phyloP scores from a whole-genome alignment of 1,284 basidiomycete species.

The Kwoniella shivajii region DNA sequence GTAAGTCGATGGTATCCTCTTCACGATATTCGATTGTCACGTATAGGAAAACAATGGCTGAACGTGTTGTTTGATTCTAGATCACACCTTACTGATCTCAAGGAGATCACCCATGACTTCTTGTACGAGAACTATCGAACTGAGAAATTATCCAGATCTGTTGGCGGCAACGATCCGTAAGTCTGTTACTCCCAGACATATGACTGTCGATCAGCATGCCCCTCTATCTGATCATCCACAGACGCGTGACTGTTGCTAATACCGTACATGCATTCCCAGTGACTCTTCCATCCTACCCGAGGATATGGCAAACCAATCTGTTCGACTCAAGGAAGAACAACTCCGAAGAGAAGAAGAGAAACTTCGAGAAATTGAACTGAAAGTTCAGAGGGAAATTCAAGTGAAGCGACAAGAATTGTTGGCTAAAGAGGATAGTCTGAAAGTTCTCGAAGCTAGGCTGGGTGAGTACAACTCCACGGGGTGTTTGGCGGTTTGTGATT shows the following conservation, averaged over 20 bases:
- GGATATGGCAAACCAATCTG: conserved; percentile 93
- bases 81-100: conserved; percentile 92
- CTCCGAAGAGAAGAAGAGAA: conserved; percentile 96
- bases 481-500: neutral
- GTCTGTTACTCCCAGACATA: conserved; percentile 29
- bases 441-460: conserved; percentile 54
- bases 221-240: conserved; percentile 6
- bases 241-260: neutral
- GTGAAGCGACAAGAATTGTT: conserved; percentile 96
- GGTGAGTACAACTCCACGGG: conserved; percentile 32
- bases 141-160: conserved; percentile 93
- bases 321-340: conserved; percentile 98
- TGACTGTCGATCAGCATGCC: no score
- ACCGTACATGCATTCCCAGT: conserved; percentile 48
- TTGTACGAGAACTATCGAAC: conserved; percentile 90
- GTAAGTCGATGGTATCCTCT: no score
- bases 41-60: neutral
- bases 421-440: conserved; percentile 77
- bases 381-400: conserved; percentile 97
- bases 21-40: neutral
- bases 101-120: conserved; percentile 90
- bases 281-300: conserved; percentile 86
- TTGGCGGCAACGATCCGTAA: conserved; percentile 79
- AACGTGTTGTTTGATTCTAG: conserved; percentile 54
- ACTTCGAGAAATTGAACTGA: conserved; percentile 97